phyloP scores from a whole-genome alignment of 1,284 basidiomycete species.

The Microbotryum saponariae region DNA sequence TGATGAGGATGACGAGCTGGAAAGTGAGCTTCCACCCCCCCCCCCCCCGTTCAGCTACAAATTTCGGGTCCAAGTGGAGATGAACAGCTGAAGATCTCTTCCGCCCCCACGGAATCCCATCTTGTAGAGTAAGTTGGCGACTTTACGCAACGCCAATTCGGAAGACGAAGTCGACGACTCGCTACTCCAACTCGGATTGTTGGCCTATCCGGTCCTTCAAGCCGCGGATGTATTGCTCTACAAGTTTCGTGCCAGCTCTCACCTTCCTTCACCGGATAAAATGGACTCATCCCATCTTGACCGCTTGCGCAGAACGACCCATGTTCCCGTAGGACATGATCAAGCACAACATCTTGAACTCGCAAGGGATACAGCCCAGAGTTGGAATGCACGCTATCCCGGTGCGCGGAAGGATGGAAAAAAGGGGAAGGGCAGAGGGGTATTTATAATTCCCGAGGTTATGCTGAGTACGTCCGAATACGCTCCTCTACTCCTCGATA shows the following conservation, averaged over 20 bases:
- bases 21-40: conserved; percentile 15
- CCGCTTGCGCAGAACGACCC: conserved; percentile 57
- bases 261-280: background rate
- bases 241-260: conserved; percentile 48
- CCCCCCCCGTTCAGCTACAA: too few relatives aligned
- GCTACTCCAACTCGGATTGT: conserved; percentile 70
- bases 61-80: too few relatives aligned
- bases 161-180: conserved; percentile 73
- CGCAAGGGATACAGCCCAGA: conserved; percentile 69
- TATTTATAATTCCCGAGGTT: conserved; percentile 67
- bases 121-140: conserved; percentile 62
- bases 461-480: conserved; percentile 58
- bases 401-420: conserved; percentile 10
- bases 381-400: conserved; percentile 60
- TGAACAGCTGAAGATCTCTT: too few relatives aligned
- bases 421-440: conserved; percentile 34
- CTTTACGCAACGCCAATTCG: conserved; percentile 61
- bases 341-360: conserved; percentile 91
- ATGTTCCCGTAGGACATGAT: conserved; percentile 92
- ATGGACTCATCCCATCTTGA: background rate
- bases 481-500: background rate
- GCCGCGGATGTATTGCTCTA: conserved; percentile 88
- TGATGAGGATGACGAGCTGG: conserved; percentile 43
- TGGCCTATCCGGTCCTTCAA: conserved; percentile 89
- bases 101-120: too few relatives aligned